These are phyloP conservation scores for Aegilops longissima DNA, from an alignment of 176 grass and related monocot species.

Conservation along the genomic window DNA sequence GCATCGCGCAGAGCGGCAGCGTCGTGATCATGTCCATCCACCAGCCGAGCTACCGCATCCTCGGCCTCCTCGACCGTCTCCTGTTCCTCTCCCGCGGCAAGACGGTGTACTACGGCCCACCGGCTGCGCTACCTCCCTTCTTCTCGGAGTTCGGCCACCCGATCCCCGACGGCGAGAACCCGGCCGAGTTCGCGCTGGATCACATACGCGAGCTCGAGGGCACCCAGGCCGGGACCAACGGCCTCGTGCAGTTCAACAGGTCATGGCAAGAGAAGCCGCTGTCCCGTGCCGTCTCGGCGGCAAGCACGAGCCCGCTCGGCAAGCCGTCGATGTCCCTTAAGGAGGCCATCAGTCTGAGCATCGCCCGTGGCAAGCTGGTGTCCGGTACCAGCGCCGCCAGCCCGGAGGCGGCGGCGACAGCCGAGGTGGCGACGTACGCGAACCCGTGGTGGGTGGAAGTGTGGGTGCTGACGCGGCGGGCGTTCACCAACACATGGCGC, in stretches of 20 bases:
- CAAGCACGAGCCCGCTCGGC: neutral
- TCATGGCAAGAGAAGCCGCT: constrained; percentile 30
- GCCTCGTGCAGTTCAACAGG: constrained; percentile 44
- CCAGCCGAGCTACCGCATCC: constrained; percentile 80
- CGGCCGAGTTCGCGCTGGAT: constrained; percentile 79
- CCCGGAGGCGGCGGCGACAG: neutral
- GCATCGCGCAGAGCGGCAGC: constrained; percentile 73
- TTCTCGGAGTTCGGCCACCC: constrained; percentile 63
- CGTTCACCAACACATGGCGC: constrained; percentile 70
- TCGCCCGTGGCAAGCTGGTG: constrained; percentile 60
- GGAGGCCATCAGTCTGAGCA: constrained; percentile 51
- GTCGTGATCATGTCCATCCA: constrained; percentile 79
- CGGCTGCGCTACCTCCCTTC: constrained; percentile 40
- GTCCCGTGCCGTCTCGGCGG: neutral
- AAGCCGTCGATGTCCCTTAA: constrained; percentile 26
- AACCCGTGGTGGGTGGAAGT: constrained; percentile 83
- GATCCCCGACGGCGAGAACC: constrained; percentile 79
- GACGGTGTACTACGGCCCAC: constrained; percentile 72
- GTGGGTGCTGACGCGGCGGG: constrained; percentile 55
- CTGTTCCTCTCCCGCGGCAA: constrained; percentile 65
- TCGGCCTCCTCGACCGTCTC: constrained; percentile 57
- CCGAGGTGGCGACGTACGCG: constrained; percentile 51
- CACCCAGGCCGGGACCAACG: constrained; percentile 26
- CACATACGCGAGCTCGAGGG: constrained; percentile 57
- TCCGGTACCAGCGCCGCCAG: constrained; percentile 4